Evolutionary conservation across 2,329 filamentous ascomycete genomes (phyloP).

Genomic region (Neocucurbitaria cava): DNA sequence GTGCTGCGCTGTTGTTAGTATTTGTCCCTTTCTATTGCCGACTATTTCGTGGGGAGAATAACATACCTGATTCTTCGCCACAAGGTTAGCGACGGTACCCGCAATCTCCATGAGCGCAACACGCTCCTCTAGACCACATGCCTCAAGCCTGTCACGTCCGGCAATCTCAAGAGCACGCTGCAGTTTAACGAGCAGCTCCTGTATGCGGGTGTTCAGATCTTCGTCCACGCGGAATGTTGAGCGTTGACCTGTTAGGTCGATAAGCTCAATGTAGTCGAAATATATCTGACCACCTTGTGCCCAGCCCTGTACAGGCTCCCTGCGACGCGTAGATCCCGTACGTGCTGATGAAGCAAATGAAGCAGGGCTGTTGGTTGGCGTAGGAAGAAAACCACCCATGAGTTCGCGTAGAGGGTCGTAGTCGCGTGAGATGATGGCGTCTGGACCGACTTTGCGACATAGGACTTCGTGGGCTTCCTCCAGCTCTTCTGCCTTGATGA

Average conservation of each 20-base stretch:
- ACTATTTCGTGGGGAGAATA: not conserved
- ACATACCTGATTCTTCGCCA: constrained; percentile 55
- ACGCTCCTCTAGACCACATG: constrained; percentile 59
- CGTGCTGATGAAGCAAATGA: constrained; percentile 13
- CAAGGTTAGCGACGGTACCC: constrained; percentile 71
- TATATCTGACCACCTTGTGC: constrained; percentile 82
- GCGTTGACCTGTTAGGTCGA: constrained; percentile 45
- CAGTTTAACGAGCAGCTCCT: constrained; percentile 42
- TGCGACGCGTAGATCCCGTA: constrained; percentile 6
- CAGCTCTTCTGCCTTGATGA: constrained; percentile 78
- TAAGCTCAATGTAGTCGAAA: constrained; percentile 64
- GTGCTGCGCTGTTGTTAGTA: constrained; percentile 43
- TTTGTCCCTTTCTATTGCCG: constrained; percentile 19
- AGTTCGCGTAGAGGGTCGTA: constrained; percentile 73
- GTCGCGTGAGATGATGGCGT: constrained; percentile 81
- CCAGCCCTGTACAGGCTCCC: constrained; percentile 71
- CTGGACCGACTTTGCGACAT: constrained; percentile 79
- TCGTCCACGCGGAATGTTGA: constrained; percentile 40
- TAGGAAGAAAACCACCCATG: constrained; percentile 69
- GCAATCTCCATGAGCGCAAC: constrained; percentile 86
- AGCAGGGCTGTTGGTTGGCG: constrained; percentile 52
- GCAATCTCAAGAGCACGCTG: constrained; percentile 45
- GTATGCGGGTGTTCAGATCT: constrained; percentile 40
- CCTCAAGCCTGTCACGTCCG: constrained; percentile 49
- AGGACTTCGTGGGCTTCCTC: constrained; percentile 86